phyloP scores from a whole-genome alignment of 805 yeast species.

The Hanseniaspora valbyensis region DNA sequence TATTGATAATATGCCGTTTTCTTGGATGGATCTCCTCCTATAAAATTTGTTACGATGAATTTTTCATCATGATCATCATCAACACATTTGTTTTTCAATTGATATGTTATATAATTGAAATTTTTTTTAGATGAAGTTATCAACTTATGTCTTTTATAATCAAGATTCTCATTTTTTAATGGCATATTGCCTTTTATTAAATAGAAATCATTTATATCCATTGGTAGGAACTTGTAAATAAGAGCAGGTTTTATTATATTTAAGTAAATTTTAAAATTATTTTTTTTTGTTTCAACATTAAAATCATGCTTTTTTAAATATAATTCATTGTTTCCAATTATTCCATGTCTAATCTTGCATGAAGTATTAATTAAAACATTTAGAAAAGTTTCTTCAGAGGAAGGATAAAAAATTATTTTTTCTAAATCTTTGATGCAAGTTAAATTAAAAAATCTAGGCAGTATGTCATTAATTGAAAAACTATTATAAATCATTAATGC shows the following conservation, averaged over 20 bases:
- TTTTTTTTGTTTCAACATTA: neutral
- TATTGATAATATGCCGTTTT: neutral
- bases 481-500: slow-evolving; percentile 4
- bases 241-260: neutral
- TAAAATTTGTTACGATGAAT: neutral
- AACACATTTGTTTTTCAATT: neutral
- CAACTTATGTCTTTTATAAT: neutral
- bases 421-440: slow-evolving; percentile 9
- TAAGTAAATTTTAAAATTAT: neutral
- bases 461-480: neutral
- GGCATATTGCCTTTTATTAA: neutral
- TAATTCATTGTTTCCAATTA: neutral
- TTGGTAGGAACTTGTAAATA: neutral
- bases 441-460: neutral
- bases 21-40: neutral
- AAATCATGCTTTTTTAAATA: neutral
- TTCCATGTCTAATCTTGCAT: neutral
- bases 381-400: neutral
- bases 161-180: neutral
- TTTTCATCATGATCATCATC: neutral
- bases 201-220: neutral
- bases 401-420: neutral
- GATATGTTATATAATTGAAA: neutral
- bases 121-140: neutral
- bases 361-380: neutral